Evolutionary conservation across 768 basidiomycete genomes (phyloP).

Genomic region (Leccinum pellstonianum): DNA sequence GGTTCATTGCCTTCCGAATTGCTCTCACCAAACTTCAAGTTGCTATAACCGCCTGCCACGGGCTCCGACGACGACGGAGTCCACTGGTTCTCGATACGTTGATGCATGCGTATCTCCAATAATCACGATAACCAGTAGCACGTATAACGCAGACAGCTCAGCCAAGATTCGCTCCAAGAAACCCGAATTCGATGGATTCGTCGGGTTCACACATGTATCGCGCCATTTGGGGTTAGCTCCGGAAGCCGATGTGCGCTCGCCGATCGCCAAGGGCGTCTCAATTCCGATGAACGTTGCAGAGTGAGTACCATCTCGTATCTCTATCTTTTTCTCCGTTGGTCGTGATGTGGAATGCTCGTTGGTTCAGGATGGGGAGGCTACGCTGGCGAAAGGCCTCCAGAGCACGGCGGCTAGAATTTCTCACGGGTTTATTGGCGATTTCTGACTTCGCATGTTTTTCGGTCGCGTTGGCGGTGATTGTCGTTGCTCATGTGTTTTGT

Average conservation of each 20-base stretch:
- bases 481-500: conserved; percentile 21
- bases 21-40: conserved; percentile 18
- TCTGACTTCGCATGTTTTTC: conserved; percentile 18
- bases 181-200: conserved; percentile 1
- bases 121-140: conserved; percentile 2
- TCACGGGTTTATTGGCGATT: conserved; percentile 8
- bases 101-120: conserved; percentile 31
- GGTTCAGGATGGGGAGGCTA: conserved; percentile 14
- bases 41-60: neutral
- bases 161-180: neutral
- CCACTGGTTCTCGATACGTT: conserved; percentile 19
- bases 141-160: neutral
- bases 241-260: conserved; percentile 31
- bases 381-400: conserved; percentile 13
- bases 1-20: conserved; percentile 21
- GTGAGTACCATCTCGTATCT: conserved; percentile 20
- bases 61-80: neutral
- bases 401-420: conserved; percentile 5
- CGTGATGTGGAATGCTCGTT: conserved; percentile 10
- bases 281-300: conserved; percentile 19
- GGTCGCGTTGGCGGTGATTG: conserved; percentile 14
- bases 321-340: neutral
- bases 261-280: conserved; percentile 23
- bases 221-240: conserved; percentile 6
- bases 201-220: conserved; percentile 16